These are phyloP conservation scores for Rosa persica DNA, from an alignment of 306 rosid species.

Conservation along the genomic window DNA sequence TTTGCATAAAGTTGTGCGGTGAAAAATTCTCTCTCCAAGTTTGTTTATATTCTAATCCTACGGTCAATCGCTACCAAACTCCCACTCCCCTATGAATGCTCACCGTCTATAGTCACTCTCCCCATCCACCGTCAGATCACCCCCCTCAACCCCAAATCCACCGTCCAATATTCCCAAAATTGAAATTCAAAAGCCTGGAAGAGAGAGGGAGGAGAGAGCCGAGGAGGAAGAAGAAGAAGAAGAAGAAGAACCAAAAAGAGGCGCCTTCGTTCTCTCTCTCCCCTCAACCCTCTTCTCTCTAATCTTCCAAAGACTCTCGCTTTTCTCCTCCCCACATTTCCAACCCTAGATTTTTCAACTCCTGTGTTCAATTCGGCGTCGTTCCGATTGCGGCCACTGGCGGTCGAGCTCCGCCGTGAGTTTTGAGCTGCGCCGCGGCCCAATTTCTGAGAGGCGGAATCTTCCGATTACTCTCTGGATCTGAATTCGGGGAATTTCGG, in stretches of 20 bases:
- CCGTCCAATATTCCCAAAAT: constrained; percentile 75
- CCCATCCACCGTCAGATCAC: constrained; percentile 42
- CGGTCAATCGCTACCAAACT: not conserved
- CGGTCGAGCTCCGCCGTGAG: constrained; percentile 35
- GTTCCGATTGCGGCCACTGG: constrained; percentile 28
- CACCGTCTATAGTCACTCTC: constrained; percentile 37
- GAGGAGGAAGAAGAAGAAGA: constrained; percentile 43
- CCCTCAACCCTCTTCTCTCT: constrained; percentile 15
- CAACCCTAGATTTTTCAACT: constrained; percentile 2
- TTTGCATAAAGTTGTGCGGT: not conserved
- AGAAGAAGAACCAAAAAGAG: not conserved
- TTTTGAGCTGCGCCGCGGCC: constrained; percentile 42
- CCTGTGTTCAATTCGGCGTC: constrained; percentile 28
- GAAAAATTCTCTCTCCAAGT: not conserved
- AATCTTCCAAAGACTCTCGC: constrained; percentile 19
- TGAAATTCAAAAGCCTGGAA: constrained; percentile 91
- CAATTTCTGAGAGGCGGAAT: constrained; percentile 1
- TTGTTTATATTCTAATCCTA: not conserved
- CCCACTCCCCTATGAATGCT: constrained; percentile 44
- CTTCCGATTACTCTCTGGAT: not conserved
- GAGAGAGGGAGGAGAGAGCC: constrained; percentile 87
- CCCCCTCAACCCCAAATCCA: constrained; percentile 24
- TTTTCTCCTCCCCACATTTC: constrained; percentile 15
- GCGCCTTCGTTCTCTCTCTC: constrained; percentile 30
- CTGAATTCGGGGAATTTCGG: constrained; percentile 9